Base-by-base conservation (phyloP, 768 basidiomycete species). In the Asterophora lycoperdoides region DNA sequence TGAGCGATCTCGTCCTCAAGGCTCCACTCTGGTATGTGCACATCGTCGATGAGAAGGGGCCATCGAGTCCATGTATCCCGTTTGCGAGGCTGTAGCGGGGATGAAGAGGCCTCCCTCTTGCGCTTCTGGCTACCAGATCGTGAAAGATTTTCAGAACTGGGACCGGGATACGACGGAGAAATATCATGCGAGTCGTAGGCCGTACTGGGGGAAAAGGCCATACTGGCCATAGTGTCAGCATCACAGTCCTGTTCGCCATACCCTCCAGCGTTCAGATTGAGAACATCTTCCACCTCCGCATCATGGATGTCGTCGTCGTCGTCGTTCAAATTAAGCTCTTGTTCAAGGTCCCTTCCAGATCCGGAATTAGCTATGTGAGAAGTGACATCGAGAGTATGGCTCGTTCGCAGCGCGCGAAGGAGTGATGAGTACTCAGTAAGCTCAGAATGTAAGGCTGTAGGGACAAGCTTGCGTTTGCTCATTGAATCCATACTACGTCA, bases 21-120 rank as follows among this genome's bases (percentile, higher is more conserved):
- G 8, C 67, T 66, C 83, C 83, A 90, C 64, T 88, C 81, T 1
- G 89, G 86, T 8, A 77, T 68, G 18, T 74, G 69, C 13, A 86
- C 75, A 56, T 90, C 85, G 13, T 71, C 68, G 3, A 71, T 56
- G 14, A 80, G 73, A 43, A 89, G 74, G 1, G 89, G 89, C 89
- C 89, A 91, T 6, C 80, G 72, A 0, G 87, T 88, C 86, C 86
- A 89, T 0, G 68, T 69, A 56, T 84, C 79, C 18, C 72, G 59
- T 60, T 63, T 62, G 52, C 59, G 51, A 35, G 56, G 30, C 9
- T 29, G 51, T 30, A 44, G 30, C 26, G 41, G 35, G n/a, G 51
- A 37, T 14, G 14, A 15, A 15, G 52, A 46, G 30, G 30, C 2
- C 2, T 28, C 55, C 49, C 58, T 59, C 56, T 59, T 62, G 56